phyloP scores from a whole-genome alignment of 805 yeast species.

The Starmerella riodocensis region DNA sequence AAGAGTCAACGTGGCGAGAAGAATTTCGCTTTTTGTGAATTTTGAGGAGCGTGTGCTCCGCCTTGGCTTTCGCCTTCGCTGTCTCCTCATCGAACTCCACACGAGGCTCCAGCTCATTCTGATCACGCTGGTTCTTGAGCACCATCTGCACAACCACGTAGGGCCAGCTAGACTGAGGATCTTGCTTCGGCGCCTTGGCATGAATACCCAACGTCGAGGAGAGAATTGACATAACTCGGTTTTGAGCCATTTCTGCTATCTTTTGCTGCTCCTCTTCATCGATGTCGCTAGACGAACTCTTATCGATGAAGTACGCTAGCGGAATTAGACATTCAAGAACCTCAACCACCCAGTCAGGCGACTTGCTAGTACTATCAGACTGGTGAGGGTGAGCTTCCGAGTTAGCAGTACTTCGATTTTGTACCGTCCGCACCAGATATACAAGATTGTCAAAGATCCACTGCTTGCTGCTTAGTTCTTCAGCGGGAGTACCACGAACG shows the following conservation, averaged over 20 bases:
- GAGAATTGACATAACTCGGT: slow-evolving; percentile 52
- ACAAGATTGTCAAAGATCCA: slow-evolving; percentile 52
- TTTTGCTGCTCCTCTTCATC: slow-evolving; percentile 4
- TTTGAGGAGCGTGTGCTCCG: slow-evolving; percentile 37
- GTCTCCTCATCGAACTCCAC: slow-evolving; percentile 49
- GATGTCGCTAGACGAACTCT: neutral
- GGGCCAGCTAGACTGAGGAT: slow-evolving; percentile 47
- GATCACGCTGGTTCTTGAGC: slow-evolving; percentile 14
- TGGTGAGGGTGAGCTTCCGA: slow-evolving; percentile 1
- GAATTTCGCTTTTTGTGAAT: slow-evolving; percentile 31
- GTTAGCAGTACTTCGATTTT: neutral
- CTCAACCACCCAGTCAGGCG: slow-evolving; percentile 26
- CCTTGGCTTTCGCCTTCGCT: slow-evolving; percentile 34
- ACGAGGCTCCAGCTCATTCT: slow-evolving; percentile 22
- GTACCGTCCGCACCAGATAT: slow-evolving; percentile 29
- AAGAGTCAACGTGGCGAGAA: slow-evolving; percentile 28
- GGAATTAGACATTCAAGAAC: slow-evolving; percentile 32
- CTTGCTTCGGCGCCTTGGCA: neutral
- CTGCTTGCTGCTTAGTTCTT: slow-evolving; percentile 21
- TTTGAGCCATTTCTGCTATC: slow-evolving; percentile 23
- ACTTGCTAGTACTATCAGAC: neutral
- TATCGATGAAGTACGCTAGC: slow-evolving; percentile 32
- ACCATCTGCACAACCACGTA: slow-evolving; percentile 23
- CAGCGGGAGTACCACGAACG: slow-evolving; percentile 15
- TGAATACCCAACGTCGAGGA: slow-evolving; percentile 37